Evolutionary conservation across 352 stramenopile genomes (phyloP).

Genomic region (Globisporangium orthogonon): DNA sequence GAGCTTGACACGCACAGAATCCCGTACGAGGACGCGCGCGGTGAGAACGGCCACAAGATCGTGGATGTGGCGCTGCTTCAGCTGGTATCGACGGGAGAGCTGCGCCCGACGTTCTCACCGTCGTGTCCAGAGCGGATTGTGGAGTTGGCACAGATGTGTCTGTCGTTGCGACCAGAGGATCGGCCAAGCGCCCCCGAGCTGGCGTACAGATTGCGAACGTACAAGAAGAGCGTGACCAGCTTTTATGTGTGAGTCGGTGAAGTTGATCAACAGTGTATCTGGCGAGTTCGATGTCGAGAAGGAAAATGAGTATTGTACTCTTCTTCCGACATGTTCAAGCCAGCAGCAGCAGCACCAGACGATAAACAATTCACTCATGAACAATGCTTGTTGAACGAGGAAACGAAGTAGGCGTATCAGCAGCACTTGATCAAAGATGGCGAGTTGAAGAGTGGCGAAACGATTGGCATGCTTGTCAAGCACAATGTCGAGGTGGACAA

Average conservation of each 20-base stretch:
- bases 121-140: slow-evolving; percentile 29
- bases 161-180: slow-evolving; percentile 13
- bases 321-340: too few species aligned
- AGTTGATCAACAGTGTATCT: too few species aligned
- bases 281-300: too few species aligned
- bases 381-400: too few species aligned
- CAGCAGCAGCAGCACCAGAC: too few species aligned
- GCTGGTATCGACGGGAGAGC: slow-evolving; percentile 24
- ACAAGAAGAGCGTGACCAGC: slow-evolving; percentile 13
- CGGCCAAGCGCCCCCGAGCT: slow-evolving; percentile 36
- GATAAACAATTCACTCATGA: too few species aligned
- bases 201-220: slow-evolving; percentile 30
- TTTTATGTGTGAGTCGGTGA: background rate
- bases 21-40: slow-evolving; percentile 36
- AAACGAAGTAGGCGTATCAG: too few species aligned
- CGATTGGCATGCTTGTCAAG: too few species aligned
- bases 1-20: slow-evolving; percentile 51
- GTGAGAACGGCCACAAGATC: slow-evolving; percentile 23
- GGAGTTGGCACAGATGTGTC: slow-evolving; percentile 23
- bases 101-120: slow-evolving; percentile 26
- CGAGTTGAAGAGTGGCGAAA: too few species aligned
- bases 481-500: too few species aligned
- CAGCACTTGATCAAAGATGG: too few species aligned
- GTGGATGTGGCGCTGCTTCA: slow-evolving; percentile 43
- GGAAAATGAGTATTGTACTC: too few species aligned